A percentile compares a stretch with the other conserved stretches of the same genome.
Conservation (phyloP, 2,329 filamentous ascomycete genomes). For the Fusarium goolgardi region DNA sequence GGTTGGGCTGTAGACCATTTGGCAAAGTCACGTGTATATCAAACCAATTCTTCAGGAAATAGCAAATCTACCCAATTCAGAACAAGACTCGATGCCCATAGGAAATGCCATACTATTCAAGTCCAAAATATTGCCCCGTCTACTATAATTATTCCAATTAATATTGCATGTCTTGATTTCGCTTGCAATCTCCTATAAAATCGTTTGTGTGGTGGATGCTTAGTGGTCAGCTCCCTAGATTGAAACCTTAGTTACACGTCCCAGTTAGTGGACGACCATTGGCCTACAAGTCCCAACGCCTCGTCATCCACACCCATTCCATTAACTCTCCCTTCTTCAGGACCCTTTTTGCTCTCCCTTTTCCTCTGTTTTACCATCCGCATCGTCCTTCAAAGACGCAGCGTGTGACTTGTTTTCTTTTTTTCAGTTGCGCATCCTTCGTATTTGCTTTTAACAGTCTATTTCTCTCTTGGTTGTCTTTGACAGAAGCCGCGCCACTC, state of each 20-base stretch:
- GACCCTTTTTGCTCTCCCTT: conserved; percentile 28
- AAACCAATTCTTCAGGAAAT: background rate
- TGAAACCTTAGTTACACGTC: conserved; percentile 24
- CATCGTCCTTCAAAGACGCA: conserved; percentile 27
- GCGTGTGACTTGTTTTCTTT: conserved; percentile 19
- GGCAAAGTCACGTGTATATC: conserved; percentile 18
- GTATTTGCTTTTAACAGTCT: conserved; percentile 8
- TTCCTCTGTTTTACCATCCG: conserved; percentile 21
- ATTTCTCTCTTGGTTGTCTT: conserved; percentile 48
- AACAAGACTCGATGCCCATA: background rate
- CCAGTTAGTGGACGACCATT: conserved; percentile 6
- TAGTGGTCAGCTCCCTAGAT: conserved; percentile 25
- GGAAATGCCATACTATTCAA: background rate
- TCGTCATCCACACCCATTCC: conserved; percentile 37
- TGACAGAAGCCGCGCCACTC: conserved; percentile 53
- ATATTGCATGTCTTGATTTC: conserved; percentile 18
- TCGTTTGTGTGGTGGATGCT: background rate
- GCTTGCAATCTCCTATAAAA: background rate
- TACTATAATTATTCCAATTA: background rate
- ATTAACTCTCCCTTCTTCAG: conserved; percentile 31
- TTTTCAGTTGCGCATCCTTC: conserved; percentile 10
- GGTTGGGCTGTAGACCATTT: background rate
- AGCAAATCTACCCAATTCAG: background rate
- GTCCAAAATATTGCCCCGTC: background rate
- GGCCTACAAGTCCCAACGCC: background rate